Percentiles rank a stretch among this genome's conserved stretches.
Conservation (phyloP, 495 filamentous ascomycete genomes). For the Podospora didyma region DNA sequence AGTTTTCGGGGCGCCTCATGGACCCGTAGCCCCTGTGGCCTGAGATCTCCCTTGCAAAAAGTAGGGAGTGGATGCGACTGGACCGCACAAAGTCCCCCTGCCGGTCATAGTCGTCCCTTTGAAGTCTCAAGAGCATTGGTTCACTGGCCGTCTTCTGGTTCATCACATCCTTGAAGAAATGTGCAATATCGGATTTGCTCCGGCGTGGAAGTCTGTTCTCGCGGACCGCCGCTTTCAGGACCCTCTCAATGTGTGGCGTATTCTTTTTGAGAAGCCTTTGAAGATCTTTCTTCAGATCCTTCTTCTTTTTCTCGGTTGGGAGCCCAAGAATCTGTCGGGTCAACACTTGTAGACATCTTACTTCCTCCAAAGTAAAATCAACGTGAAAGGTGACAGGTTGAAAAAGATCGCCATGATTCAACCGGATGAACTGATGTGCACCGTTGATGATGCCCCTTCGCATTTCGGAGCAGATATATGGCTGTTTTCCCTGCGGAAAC, state of each 20-base stretch:
- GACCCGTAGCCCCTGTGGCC: conserved; percentile 29
- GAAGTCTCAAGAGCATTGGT: conserved; percentile 22
- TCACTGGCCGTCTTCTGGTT: conserved; percentile 9
- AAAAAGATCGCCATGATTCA: neutral
- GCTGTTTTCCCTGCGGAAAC: conserved; percentile 15
- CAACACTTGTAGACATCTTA: conserved; percentile 23
- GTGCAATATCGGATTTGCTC: conserved; percentile 24
- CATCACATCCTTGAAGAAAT: conserved; percentile 32
- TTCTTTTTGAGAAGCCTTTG: conserved; percentile 9
- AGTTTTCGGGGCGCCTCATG: conserved; percentile 30
- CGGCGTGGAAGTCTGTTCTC: conserved; percentile 7
- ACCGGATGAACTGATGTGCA: conserved; percentile 9
- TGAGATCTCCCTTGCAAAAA: conserved; percentile 37
- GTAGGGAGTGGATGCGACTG: conserved; percentile 26
- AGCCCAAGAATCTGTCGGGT: conserved; percentile 1
- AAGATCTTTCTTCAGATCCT: conserved; percentile 23
- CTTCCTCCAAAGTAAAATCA: conserved; percentile 50
- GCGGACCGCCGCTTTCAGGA: conserved; percentile 2
- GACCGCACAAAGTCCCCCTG: conserved; percentile 23
- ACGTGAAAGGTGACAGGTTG: conserved; percentile 28
- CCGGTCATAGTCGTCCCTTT: conserved; percentile 20
- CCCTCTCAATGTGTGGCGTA: neutral
- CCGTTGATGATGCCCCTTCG: conserved; percentile 20
- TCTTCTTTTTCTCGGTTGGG: neutral
- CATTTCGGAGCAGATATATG: conserved; percentile 27